A percentile compares a stretch with the other conserved stretches of the same genome.
phyloP scores from a whole-genome alignment of 176 grass and related monocot species.

The Rhipidocladum racemiflorum region DNA sequence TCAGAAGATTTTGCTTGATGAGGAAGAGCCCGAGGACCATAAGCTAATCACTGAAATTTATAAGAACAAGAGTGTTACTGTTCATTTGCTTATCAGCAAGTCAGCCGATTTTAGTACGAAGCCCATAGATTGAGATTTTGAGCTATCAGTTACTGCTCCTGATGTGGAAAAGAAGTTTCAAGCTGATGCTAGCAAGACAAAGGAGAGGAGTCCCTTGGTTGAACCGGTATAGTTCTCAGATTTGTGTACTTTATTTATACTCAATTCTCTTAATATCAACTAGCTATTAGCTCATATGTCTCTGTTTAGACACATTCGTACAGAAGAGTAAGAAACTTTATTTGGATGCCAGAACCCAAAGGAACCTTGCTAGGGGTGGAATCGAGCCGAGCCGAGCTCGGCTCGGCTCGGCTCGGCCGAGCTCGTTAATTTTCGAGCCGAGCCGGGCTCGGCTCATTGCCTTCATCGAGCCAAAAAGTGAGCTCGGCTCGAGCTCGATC shows the following conservation, averaged over 20 bases:
- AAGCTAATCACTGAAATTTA: constrained; percentile 42
- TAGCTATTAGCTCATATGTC: constrained; percentile 9
- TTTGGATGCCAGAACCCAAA: constrained; percentile 87
- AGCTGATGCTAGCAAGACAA: background rate
- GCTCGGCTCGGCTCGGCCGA: too few species aligned
- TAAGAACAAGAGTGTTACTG: constrained; percentile 9
- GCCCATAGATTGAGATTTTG: constrained; percentile 32
- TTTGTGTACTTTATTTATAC: constrained; percentile 14
- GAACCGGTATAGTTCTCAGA: constrained; percentile 49
- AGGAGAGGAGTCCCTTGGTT: constrained; percentile 13
- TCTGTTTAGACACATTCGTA: constrained; percentile 81
- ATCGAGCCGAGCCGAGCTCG: too few species aligned
- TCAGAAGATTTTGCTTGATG: constrained; percentile 29
- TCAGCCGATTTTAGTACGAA: constrained; percentile 37
- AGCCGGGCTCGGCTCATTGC: too few species aligned
- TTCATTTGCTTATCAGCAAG: constrained; percentile 46
- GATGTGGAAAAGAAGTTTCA: background rate
- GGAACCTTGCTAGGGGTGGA: too few species aligned
- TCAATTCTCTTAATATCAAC: constrained; percentile 13
- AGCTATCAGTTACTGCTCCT: constrained; percentile 22
- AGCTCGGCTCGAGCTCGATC: too few species aligned
- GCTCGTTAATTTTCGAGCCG: too few species aligned
- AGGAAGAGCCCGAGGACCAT: constrained; percentile 42
- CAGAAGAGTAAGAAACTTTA: constrained; percentile 95
- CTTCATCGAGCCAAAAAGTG: too few species aligned